Conservation (phyloP, 2,329 filamentous ascomycete species). For the Escovopsis weberi region DNA sequence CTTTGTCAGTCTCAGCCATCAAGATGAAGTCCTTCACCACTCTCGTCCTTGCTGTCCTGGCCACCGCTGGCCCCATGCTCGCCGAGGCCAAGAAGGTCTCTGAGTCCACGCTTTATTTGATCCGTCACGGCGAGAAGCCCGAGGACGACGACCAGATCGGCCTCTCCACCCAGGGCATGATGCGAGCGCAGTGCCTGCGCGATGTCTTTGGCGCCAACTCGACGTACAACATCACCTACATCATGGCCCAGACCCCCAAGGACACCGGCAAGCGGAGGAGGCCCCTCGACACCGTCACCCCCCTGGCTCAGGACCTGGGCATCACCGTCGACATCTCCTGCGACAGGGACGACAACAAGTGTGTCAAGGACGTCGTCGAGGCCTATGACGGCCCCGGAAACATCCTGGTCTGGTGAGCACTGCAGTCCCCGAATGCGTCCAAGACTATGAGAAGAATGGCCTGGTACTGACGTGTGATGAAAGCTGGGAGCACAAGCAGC, state of each 20-base stretch:
- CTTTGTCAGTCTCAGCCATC: too few species aligned
- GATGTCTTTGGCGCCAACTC: conserved; percentile 38
- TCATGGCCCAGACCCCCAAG: conserved; percentile 42
- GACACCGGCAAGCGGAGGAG: conserved; percentile 33
- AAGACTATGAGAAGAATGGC: neutral
- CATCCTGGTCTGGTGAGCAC: conserved; percentile 37
- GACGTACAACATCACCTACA: conserved; percentile 39
- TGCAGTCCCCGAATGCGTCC: neutral
- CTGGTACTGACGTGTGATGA: neutral
- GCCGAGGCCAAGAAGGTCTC: neutral
- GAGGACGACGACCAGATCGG: conserved; percentile 28
- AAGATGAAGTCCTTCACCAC: conserved; percentile 3
- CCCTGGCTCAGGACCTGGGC: conserved; percentile 39
- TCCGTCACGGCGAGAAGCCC: conserved; percentile 51
- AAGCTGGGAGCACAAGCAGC: conserved; percentile 42
- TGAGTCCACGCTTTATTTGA: conserved; percentile 42
- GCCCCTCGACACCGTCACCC: conserved; percentile 41
- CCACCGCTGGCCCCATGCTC: conserved; percentile 4
- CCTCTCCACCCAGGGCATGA: conserved; percentile 33
- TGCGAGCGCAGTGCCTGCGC: conserved; percentile 45
- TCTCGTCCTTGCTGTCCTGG: conserved; percentile 4
- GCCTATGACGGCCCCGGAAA: conserved; percentile 35
- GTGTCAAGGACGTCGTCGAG: conserved; percentile 36
- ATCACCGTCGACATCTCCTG: conserved; percentile 40
- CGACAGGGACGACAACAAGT: conserved; percentile 38